Evolutionary conservation across 1,139 yeast genomes (phyloP), one percentile per base, ranked within the genome.

Genomic region (Scheffersomyces stambukii): DNA sequence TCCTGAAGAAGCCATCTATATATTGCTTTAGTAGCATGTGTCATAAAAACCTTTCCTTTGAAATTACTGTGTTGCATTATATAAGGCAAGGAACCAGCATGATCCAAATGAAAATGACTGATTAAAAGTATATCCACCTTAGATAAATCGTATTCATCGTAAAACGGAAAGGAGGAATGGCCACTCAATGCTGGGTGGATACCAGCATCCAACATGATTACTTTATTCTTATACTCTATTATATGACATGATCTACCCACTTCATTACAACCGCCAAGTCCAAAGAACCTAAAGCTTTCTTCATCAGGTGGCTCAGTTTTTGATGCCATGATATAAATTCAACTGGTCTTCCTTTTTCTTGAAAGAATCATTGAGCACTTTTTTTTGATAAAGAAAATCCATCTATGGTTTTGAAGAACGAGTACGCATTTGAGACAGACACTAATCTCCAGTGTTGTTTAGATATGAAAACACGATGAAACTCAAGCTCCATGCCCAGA

Each of bases 211-310:
- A 89, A 51, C 98, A 91, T 91, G 29, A 91, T 82, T n/a, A 93
- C 91, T 52, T 91, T 91, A 37, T 95, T 96, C 51, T 86, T 88
- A 58, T 83, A 89, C 43, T 85, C 91, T 30, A 91, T 68, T 32
- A 91, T 81, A 50, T 91, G 98, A 52, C 97, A 91, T 25, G 96
- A 85, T 37, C 99, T 64, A 5, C 99, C 99, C 7, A 91, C 99
- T 53, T 91, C 99, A 47, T 83, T 86, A 42, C 98, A 95, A n/a
- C 97, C 99, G n/a, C 99, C 99, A n/a, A 91, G 71, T 19, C 95
- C 91, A 37, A 85, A 77, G 62, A 91, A 91, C 52, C 76, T 75
- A 50, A 86, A 71, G 35, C 22, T 31, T 15, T 42, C 46, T 23
- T 64, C 60, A 29, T 73, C 78, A 8, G 41, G 18, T 13, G 29